Percentiles rank a stretch among this genome's conserved stretches.
Evolutionary conservation across 2,329 filamentous ascomycete genomes (phyloP).

Genomic region (Davidsoniella neocaledoniae): DNA sequence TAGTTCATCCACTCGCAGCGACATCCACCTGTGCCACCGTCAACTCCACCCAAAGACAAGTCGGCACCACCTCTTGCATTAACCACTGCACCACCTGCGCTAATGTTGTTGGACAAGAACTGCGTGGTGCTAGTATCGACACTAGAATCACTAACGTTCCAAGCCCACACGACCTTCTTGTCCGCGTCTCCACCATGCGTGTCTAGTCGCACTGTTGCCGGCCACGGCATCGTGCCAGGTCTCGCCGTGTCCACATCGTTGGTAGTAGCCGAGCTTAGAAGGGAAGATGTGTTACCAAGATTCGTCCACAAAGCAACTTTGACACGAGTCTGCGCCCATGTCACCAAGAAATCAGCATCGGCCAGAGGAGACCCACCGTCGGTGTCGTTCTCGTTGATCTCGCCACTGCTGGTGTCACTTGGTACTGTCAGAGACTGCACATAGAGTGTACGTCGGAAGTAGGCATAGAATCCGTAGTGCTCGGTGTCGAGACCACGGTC

Average conservation of each 20-base stretch:
- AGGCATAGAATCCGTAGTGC: constrained; percentile 87
- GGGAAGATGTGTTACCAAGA: constrained; percentile 24
- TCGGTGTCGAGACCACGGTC: constrained; percentile 67
- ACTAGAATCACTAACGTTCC: constrained; percentile 31
- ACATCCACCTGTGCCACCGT: constrained; percentile 47
- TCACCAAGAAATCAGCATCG: constrained; percentile 39
- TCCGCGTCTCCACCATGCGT: constrained; percentile 40
- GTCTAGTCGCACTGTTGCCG: constrained; percentile 42
- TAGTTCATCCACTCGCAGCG: constrained; percentile 42
- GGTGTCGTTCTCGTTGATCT: constrained; percentile 27
- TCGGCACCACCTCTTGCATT: constrained; percentile 32
- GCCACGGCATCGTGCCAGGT: constrained; percentile 47
- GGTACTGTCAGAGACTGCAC: constrained; percentile 41
- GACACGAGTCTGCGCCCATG: constrained; percentile 43
- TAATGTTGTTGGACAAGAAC: constrained; percentile 32
- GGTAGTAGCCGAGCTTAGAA: constrained; percentile 20
- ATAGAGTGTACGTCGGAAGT: constrained; percentile 79
- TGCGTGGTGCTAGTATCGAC: constrained; percentile 27
- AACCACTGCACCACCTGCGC: constrained; percentile 32
- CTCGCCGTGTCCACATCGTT: constrained; percentile 20
- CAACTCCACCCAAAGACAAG: constrained; percentile 37
- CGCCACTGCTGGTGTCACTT: constrained; percentile 26
- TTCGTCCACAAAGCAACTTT: constrained; percentile 51
- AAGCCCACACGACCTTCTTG: constrained; percentile 37
- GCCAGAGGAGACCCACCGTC: constrained; percentile 36